Evolutionary conservation across 345 rosid genomes (phyloP).

Genomic region (Salix udensis): DNA sequence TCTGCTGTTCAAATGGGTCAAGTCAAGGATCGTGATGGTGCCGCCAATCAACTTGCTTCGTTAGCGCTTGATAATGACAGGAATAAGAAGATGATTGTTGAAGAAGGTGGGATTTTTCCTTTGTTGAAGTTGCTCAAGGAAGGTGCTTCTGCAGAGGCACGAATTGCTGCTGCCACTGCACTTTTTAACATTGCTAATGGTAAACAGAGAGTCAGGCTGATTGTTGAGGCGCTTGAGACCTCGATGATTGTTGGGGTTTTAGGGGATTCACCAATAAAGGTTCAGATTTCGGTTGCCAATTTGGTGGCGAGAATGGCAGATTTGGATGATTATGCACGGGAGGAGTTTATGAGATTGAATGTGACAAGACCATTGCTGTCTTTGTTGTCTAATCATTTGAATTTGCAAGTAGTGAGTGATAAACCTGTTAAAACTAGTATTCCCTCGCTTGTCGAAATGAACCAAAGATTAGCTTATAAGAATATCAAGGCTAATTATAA

Average conservation of each 20-base stretch:
- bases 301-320: slow-evolving; percentile 53
- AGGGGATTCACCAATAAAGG: slow-evolving; percentile 42
- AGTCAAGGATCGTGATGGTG: slow-evolving; percentile 40
- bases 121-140: slow-evolving; percentile 54
- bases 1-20: slow-evolving; percentile 51
- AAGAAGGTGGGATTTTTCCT: slow-evolving; percentile 52
- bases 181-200: slow-evolving; percentile 36
- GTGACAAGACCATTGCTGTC: slow-evolving; percentile 47
- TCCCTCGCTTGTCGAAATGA: slow-evolving; percentile 52
- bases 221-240: slow-evolving; percentile 36
- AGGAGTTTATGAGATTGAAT: slow-evolving; percentile 45
- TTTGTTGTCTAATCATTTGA: slow-evolving; percentile 36
- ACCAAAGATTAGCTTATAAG: slow-evolving; percentile 35
- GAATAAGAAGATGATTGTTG: slow-evolving; percentile 55
- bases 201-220: slow-evolving; percentile 33
- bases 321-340: slow-evolving; percentile 38
- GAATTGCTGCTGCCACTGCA: slow-evolving; percentile 44
- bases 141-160: slow-evolving; percentile 43
- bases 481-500: slow-evolving; percentile 6
- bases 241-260: slow-evolving; percentile 45
- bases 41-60: slow-evolving; percentile 50
- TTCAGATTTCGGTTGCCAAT: slow-evolving; percentile 47
- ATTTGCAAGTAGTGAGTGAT: slow-evolving; percentile 22
- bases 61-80: slow-evolving; percentile 51
- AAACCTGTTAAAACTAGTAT: slow-evolving; percentile 34